Conservation (phyloP, 1,139 yeast genomes). For the Arxiozyma heterogenica region DNA sequence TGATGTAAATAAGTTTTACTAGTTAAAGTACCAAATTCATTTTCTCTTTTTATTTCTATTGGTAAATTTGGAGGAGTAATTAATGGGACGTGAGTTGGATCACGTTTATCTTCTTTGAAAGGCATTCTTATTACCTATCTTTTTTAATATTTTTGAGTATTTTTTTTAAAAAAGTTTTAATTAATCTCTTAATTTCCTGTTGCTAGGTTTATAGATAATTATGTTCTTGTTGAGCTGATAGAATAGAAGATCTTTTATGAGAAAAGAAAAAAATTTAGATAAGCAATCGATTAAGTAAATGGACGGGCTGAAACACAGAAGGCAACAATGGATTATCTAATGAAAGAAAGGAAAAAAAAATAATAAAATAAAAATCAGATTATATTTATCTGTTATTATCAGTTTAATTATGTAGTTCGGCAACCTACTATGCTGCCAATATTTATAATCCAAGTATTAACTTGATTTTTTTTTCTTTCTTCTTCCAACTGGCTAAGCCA, state of each 20-base stretch:
- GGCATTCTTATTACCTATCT: background rate
- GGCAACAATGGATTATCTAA: too few species aligned
- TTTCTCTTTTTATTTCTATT: constrained; percentile 45
- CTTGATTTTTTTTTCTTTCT: background rate
- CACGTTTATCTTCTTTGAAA: constrained; percentile 4
- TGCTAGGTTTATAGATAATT: background rate
- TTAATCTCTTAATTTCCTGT: too few species aligned
- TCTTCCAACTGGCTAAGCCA: background rate
- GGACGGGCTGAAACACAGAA: background rate
- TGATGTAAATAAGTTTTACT: constrained; percentile 49
- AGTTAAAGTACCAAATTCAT: constrained; percentile 56
- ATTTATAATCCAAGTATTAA: too few species aligned
- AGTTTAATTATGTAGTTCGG: background rate
- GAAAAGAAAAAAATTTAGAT: too few species aligned
- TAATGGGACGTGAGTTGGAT: constrained; percentile 25
- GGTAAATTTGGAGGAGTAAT: constrained; percentile 32
- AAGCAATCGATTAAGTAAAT: background rate
- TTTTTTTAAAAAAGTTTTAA: too few species aligned
- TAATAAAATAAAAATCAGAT: background rate
- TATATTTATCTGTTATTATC: background rate
- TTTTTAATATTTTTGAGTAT: background rate
- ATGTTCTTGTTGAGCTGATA: background rate
- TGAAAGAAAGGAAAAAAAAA: too few species aligned
- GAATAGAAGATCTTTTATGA: background rate
- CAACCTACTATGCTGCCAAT: background rate